Base-by-base conservation (phyloP, 129 eudicot genomes). In the Flaveria sonorensis region DNA sequence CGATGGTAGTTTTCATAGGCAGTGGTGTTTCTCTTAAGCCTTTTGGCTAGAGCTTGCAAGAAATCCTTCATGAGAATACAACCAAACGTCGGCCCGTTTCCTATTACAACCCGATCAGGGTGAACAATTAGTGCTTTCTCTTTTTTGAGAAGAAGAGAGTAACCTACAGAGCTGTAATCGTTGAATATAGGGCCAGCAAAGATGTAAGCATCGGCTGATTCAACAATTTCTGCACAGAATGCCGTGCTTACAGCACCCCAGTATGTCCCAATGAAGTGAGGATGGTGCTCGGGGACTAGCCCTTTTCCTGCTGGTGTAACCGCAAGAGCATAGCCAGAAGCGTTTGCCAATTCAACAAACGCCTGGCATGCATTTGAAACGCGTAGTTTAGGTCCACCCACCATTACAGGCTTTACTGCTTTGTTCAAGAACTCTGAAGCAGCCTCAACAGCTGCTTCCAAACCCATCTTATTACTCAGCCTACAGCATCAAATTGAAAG, bases 161-260 rank as follows among this genome's bases (percentile, higher is more conserved):
- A 90, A 3, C 96, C 96, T 1, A 90, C 92, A 18, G 96, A 90
- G 64, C 92, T 90, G 73, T 90, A 90, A 81, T 90, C 96, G 14
- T 87, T 90, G 75, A 90, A 90, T 26, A 90, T 87, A 16, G 96
- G 96, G 24, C 96, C 92, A 13, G 92, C 96, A 69, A 90, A 90
- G 72, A 90, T 63, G 83, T 90, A 90, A 5, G 96, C 96, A 80
- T 90, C 92, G 0, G 96, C 92, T 3, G 96, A 90, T 63, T 85
- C 96, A 71, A 90, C 96, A 63, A 90, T 90, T 56, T 90, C 96
- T 9, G 96, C 88, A 61, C 96, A 90, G 59, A 90, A 90, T 1
- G 92, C 77, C 0, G 96, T 87, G 81, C 96, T 90, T 65, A 90
- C 96, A 6, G 89, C 96, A 2, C 92, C 92, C 96, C 96, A 90